Conservation (phyloP, 306 rosid species). For the Abrus precatorius region DNA sequence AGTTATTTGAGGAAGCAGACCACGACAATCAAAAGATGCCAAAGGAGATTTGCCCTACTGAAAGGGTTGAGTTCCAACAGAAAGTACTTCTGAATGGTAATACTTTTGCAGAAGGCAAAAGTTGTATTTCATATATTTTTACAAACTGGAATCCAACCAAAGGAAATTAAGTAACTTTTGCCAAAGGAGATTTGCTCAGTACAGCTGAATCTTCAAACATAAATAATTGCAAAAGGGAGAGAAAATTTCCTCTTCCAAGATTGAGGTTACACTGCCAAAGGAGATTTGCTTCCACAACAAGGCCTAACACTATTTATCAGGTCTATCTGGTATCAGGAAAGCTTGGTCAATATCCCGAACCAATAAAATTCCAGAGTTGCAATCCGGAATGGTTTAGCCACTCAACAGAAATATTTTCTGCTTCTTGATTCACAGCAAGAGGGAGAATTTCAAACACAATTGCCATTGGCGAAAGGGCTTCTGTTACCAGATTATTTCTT, state of each 20-base stretch:
- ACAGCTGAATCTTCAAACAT: constrained; percentile 52
- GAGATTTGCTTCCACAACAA: constrained; percentile 69
- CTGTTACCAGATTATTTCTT: constrained; percentile 47
- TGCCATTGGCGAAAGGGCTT: constrained; percentile 48
- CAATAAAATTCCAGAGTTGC: constrained; percentile 49
- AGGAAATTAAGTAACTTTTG: constrained; percentile 58
- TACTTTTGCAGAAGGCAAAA: constrained; percentile 37
- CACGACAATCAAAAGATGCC: constrained; percentile 45
- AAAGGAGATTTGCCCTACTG: constrained; percentile 66
- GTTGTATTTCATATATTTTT: constrained; percentile 37
- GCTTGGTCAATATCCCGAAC: constrained; percentile 49
- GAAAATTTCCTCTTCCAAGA: constrained; percentile 43
- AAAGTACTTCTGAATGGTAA: constrained; percentile 44
- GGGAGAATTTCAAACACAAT: constrained; percentile 34
- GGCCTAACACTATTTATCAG: constrained; percentile 40
- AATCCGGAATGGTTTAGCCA: constrained; percentile 38
- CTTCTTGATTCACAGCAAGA: constrained; percentile 56
- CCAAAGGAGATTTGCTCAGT: constrained; percentile 90
- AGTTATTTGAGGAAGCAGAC: constrained; percentile 48
- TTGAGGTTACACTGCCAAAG: constrained; percentile 67
- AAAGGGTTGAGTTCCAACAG: constrained; percentile 50
- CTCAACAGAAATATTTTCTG: constrained; percentile 53
- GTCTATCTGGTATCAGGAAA: constrained; percentile 47
- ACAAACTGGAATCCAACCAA: constrained; percentile 52
- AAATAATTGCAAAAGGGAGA: constrained; percentile 19